Percentiles rank a stretch among this genome's conserved stretches.
These are phyloP conservation scores for Solanum lycopersicoides DNA, from an alignment of 257 asterid genomes.

Conservation along the genomic window DNA sequence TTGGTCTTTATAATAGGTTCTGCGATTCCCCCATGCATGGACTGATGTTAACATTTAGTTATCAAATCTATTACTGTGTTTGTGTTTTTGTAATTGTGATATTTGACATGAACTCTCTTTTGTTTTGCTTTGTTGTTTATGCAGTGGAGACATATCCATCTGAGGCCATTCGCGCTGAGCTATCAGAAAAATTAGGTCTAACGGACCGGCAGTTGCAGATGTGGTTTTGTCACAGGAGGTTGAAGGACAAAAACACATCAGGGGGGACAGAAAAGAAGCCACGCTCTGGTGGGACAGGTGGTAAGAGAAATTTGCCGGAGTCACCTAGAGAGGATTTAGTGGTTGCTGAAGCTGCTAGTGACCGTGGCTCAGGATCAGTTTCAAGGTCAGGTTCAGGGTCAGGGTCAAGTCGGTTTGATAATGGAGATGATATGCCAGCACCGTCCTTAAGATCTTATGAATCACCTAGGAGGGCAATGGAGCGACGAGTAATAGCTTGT, in stretches of 20 bases:
- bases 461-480: conserved; percentile 55
- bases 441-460: conserved; percentile 50
- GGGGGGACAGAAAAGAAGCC: conserved; percentile 54
- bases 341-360: conserved; percentile 45
- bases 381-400: conserved; percentile 61
- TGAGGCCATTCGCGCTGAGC: conserved; percentile 78
- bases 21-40: background rate
- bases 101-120: background rate
- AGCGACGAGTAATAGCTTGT: conserved; percentile 74
- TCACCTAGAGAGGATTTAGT: conserved; percentile 45
- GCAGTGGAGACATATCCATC: conserved; percentile 92
- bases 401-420: conserved; percentile 68
- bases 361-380: conserved; percentile 44
- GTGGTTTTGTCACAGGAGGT: conserved; percentile 99
- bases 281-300: conserved; percentile 27
- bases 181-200: conserved; percentile 63
- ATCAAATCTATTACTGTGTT: background rate
- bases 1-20: background rate
- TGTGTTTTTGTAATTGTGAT: background rate
- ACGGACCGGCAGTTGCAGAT: conserved; percentile 96
- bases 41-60: background rate
- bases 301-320: conserved; percentile 36
- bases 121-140: conserved; percentile 4
- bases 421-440: conserved; percentile 48
- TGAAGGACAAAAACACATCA: conserved; percentile 82